These are phyloP conservation scores for Zalerion maritima DNA, from an alignment of 495 filamentous ascomycete species.

Conservation along the genomic window DNA sequence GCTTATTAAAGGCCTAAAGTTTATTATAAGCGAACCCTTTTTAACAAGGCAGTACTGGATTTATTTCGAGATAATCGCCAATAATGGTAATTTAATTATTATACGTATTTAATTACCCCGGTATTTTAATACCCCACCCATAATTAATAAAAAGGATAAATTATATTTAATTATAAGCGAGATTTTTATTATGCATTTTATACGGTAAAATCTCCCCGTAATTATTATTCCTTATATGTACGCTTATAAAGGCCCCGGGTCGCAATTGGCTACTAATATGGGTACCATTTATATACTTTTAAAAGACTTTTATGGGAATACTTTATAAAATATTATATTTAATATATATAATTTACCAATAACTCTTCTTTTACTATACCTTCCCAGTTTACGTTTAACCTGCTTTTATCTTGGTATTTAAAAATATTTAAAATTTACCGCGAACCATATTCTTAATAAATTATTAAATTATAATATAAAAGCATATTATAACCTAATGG, in stretches of 20 bases:
- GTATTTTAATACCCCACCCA: constrained; percentile 7
- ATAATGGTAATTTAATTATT: constrained; percentile 6
- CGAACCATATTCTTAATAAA: background rate
- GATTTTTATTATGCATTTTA: constrained; percentile 9
- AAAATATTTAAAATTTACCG: too few species aligned
- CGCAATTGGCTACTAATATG: constrained; percentile 4
- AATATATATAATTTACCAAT: constrained; percentile 11
- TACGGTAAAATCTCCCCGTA: constrained; percentile 4
- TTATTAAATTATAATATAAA: constrained; percentile 1
- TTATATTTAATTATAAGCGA: constrained; percentile 6
- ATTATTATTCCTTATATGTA: constrained; percentile 5
- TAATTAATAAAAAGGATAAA: constrained; percentile 2
- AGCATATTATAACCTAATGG: constrained; percentile 9
- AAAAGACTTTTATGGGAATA: constrained; percentile 12
- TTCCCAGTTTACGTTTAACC: too few species aligned
- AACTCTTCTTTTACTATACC: constrained; percentile 2
- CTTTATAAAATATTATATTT: constrained; percentile 8
- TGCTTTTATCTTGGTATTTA: too few species aligned
- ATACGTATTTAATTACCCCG: constrained; percentile 7
- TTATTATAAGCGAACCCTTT: constrained; percentile 10
- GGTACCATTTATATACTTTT: constrained; percentile 9
- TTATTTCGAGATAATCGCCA: constrained; percentile 8
- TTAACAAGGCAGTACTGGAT: constrained; percentile 9
- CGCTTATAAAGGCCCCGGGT: constrained; percentile 4
- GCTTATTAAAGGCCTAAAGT: constrained; percentile 4